Evolutionary conservation across 176 grass and related monocot genomes (phyloP).

Genomic region (Oryza punctata): DNA sequence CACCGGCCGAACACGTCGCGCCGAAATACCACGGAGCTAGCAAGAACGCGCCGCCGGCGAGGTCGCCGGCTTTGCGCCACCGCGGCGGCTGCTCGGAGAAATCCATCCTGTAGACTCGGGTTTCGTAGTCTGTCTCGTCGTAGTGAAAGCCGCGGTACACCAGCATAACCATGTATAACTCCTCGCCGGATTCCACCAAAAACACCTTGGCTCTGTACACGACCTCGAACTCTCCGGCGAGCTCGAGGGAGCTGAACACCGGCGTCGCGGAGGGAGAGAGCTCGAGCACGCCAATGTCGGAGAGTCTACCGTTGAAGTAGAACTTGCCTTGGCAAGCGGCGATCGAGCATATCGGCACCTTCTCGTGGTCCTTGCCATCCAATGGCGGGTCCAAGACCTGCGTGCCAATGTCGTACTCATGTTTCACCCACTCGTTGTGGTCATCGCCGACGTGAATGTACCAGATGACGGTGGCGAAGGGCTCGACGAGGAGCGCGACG

Average conservation of each 20-base stretch:
- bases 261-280: background rate
- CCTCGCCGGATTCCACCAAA: background rate
- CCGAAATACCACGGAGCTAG: background rate
- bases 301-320: background rate
- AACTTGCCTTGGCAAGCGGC: conserved; percentile 7
- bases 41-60: background rate
- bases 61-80: background rate
- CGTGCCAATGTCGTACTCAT: conserved; percentile 11
- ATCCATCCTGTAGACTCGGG: background rate
- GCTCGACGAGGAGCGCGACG: background rate
- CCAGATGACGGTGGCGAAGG: background rate
- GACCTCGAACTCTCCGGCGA: background rate
- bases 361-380: background rate
- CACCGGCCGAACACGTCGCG: background rate
- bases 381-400: background rate
- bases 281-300: background rate
- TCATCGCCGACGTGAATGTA: background rate
- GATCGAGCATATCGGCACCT: background rate
- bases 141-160: no score
- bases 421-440: background rate
- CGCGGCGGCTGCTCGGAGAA: background rate
- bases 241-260: background rate
- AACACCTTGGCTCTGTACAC: background rate
- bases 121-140: background rate
- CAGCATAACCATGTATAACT: conserved; percentile 1